Conservation (phyloP, 495 filamentous ascomycete genomes). For the Penicillium nucicola region DNA sequence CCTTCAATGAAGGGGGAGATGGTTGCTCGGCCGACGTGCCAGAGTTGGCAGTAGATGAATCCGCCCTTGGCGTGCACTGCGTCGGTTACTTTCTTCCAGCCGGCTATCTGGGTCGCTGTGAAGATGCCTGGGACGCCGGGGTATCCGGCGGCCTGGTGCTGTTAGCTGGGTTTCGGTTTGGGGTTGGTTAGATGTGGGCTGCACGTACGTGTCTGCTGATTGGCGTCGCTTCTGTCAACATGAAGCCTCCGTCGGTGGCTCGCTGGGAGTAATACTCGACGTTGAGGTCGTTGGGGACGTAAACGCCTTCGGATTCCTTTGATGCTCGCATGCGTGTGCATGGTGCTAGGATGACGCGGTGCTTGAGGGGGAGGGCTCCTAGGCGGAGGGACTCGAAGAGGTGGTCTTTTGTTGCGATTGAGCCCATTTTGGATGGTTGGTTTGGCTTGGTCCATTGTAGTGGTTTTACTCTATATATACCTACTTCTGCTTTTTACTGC, state of each 20-base stretch:
- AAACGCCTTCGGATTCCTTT: constrained; percentile 36
- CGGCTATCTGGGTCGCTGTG: constrained; percentile 37
- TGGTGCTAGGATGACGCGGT: constrained; percentile 52
- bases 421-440: constrained; percentile 21
- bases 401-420: constrained; percentile 20
- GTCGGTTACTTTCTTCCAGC: constrained; percentile 50
- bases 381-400: constrained; percentile 54
- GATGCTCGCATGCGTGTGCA: constrained; percentile 50
- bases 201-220: constrained; percentile 26
- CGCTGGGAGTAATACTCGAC: constrained; percentile 52
- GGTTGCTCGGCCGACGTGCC: constrained; percentile 48
- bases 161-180: too few species aligned
- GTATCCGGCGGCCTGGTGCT: constrained; percentile 31
- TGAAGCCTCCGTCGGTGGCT: constrained; percentile 42
- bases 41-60: constrained; percentile 52
- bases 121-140: constrained; percentile 49
- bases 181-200: too few species aligned
- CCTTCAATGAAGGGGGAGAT: constrained; percentile 32
- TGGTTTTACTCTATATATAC: too few species aligned
- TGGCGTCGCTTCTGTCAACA: constrained; percentile 48
- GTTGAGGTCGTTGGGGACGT: constrained; percentile 35
- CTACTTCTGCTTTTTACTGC: too few species aligned
- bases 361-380: constrained; percentile 41
- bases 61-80: constrained; percentile 51
- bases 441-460: background rate